Conservation (phyloP, 2,329 filamentous ascomycete genomes). For the Mariannaea elegans region DNA sequence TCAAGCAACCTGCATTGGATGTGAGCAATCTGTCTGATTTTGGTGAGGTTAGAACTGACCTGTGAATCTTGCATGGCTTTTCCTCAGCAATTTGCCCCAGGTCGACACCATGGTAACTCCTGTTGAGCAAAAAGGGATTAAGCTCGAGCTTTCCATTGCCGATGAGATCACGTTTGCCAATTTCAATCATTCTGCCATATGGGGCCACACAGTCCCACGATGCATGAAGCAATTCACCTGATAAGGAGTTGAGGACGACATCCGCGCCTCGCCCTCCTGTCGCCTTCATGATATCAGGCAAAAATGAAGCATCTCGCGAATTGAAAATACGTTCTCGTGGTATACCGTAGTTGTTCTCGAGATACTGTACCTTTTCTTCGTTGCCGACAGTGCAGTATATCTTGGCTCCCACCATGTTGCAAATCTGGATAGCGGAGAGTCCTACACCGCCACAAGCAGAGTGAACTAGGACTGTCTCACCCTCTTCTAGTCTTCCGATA, state of each 20-base stretch:
- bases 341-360: conserved; percentile 44
- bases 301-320: conserved; percentile 45
- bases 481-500: conserved; percentile 11
- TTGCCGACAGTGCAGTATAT: conserved; percentile 50
- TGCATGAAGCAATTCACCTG: conserved; percentile 51
- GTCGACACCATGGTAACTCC: too few species aligned
- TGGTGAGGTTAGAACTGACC: too few species aligned
- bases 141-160: conserved; percentile 39
- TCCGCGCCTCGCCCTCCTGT: conserved; percentile 47
- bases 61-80: too few species aligned
- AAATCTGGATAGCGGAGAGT: conserved; percentile 44
- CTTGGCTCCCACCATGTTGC: conserved; percentile 42
- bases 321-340: conserved; percentile 45
- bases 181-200: conserved; percentile 29
- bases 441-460: conserved; percentile 47
- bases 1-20: too few species aligned
- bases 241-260: conserved; percentile 51
- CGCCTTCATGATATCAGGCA: conserved; percentile 34
- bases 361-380: conserved; percentile 46
- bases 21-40: too few species aligned
- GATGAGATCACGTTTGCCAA: conserved; percentile 9
- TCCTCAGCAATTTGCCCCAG: too few species aligned
- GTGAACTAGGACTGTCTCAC: conserved; percentile 47
- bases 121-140: background rate
- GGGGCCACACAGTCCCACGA: conserved; percentile 55